Evolutionary conservation across 208 protist genomes (phyloP).

Genomic region (Trypanosoma cruzi): DNA sequence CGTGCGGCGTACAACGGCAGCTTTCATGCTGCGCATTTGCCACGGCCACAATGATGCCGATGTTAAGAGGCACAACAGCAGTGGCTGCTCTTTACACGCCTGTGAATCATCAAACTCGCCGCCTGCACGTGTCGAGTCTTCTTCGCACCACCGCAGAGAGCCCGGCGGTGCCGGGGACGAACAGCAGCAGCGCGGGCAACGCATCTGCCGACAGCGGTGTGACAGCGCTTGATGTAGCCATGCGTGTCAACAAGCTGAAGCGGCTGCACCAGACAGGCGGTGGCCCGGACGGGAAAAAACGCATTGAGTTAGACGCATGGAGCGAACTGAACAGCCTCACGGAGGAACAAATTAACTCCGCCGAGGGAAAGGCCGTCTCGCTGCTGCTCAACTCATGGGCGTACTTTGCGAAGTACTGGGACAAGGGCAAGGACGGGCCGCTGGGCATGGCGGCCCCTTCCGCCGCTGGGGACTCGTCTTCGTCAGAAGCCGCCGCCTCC

Average conservation of each 20-base stretch:
- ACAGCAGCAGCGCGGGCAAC: conserved; percentile 4
- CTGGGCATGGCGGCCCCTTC: neutral
- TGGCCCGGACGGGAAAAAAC: conserved; percentile 51
- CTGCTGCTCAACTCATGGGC: conserved; percentile 91
- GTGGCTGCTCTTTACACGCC: neutral
- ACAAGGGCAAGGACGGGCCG: conserved; percentile 85
- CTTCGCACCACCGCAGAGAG: conserved; percentile 2
- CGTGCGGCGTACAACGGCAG: neutral
- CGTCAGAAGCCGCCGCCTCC: neutral
- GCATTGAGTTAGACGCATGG: conserved; percentile 83
- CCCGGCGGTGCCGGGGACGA: neutral
- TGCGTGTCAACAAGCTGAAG: conserved; percentile 88
- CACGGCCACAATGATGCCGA: neutral
- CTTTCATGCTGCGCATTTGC: neutral
- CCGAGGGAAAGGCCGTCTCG: conserved; percentile 87
- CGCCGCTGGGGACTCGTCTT: neutral
- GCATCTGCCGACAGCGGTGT: conserved; percentile 21
- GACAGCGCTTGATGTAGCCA: conserved; percentile 85
- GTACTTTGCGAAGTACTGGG: conserved; percentile 93
- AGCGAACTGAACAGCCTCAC: conserved; percentile 70
- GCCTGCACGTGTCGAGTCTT: conserved; percentile 2
- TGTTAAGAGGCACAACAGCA: neutral
- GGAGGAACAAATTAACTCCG: conserved; percentile 84
- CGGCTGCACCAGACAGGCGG: conserved; percentile 73
- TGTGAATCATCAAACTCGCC: conserved; percentile 2